These are phyloP conservation scores for Fagus sylvatica DNA, from an alignment of 306 rosid genomes.

Conservation along the genomic window DNA sequence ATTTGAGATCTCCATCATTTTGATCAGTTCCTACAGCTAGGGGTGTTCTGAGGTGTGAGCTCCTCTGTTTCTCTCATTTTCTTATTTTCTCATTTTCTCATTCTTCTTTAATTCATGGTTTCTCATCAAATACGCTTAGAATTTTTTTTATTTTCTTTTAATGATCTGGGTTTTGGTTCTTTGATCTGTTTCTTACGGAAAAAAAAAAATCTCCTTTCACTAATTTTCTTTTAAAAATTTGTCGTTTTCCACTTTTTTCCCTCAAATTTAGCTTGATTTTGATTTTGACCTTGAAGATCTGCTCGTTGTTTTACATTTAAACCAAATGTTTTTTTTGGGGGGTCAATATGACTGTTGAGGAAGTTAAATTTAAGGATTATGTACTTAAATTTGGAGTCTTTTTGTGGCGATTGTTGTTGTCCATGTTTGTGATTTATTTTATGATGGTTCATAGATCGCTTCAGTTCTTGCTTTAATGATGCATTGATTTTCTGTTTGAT, in stretches of 20 bases:
- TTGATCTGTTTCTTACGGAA: neutral
- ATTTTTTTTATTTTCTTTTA: neutral
- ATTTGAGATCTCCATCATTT: no score
- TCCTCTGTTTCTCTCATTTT: neutral
- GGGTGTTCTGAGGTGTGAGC: no score
- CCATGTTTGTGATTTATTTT: neutral
- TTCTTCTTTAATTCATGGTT: neutral
- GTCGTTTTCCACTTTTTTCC: neutral
- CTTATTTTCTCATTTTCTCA: neutral
- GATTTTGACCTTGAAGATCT: slow-evolving; percentile 16
- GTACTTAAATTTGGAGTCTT: neutral
- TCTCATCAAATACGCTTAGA: neutral
- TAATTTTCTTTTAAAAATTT: neutral
- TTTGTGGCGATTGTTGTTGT: no score
- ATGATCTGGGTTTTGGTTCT: slow-evolving; percentile 8
- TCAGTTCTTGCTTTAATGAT: neutral
- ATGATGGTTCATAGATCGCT: slow-evolving; percentile 4
- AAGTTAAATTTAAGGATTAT: neutral
- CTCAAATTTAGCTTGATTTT: neutral
- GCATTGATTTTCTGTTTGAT: neutral
- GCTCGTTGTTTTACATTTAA: neutral
- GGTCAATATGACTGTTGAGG: neutral
- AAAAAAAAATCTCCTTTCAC: neutral
- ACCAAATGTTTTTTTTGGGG: neutral
- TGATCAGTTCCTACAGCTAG: no score